Evolutionary conservation across 345 rosid genomes (phyloP).

Genomic region (Alliaria petiolata): DNA sequence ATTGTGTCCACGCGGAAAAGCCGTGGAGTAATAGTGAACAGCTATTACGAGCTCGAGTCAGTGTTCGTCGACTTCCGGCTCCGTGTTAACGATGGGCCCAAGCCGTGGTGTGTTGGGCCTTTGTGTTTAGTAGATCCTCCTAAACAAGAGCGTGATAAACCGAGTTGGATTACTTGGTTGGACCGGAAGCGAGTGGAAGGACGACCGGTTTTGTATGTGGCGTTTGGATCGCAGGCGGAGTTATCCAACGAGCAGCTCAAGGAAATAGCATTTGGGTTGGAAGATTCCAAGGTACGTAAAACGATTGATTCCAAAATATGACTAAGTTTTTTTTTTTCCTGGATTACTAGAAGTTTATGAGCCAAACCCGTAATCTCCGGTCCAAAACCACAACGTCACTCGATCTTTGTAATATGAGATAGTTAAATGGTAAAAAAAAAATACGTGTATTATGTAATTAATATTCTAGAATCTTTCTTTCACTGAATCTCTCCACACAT

Average conservation of each 20-base stretch:
- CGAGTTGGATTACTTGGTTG: conserved; percentile 61
- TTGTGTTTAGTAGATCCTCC: conserved; percentile 39
- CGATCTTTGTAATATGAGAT: no score
- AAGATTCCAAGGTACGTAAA: conserved; percentile 41
- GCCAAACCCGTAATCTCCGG: no score
- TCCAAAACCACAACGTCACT: no score
- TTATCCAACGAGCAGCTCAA: conserved; percentile 45
- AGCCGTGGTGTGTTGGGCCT: conserved; percentile 57
- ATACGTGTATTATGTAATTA: no score
- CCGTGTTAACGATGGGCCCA: not conserved
- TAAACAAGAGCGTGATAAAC: conserved; percentile 14
- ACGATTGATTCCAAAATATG: not conserved
- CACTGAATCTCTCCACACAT: no score
- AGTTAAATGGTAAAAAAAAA: no score
- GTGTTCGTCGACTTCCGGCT: conserved; percentile 36
- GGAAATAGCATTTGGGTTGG: conserved; percentile 55
- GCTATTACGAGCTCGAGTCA: conserved; percentile 67
- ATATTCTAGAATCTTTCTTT: no score
- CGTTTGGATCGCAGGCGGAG: conserved; percentile 78
- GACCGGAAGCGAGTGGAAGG: conserved; percentile 47
- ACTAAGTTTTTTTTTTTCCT: no score
- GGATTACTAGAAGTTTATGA: no score
- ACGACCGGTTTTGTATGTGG: conserved; percentile 57
- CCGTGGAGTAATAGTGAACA: conserved; percentile 46
- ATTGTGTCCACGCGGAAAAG: conserved; percentile 8